A percentile compares a stretch with the other conserved stretches of the same genome.
Evolutionary conservation across 768 basidiomycete species (phyloP).

Genomic region (Lactarius evosmus): DNA sequence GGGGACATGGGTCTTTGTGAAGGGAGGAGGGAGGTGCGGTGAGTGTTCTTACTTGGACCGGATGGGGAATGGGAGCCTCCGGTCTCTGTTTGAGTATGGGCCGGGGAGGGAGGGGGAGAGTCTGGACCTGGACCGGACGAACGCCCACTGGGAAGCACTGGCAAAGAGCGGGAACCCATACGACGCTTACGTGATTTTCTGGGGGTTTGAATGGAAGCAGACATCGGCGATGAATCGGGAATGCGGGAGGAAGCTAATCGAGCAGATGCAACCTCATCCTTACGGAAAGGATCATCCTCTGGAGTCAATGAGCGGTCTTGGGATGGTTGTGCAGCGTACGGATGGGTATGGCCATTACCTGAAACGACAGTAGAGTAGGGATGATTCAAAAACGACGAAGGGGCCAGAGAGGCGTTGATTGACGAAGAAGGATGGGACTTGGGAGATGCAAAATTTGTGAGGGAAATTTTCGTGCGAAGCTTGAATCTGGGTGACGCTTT

Average conservation of each 20-base stretch:
- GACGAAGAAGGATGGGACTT: slow-evolving; percentile 11
- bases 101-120: slow-evolving; percentile 5
- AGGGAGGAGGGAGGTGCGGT: background rate
- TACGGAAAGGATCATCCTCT: slow-evolving; percentile 28
- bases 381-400: slow-evolving; percentile 14
- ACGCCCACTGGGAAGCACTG: slow-evolving; percentile 15
- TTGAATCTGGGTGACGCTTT: slow-evolving; percentile 7
- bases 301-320: slow-evolving; percentile 23
- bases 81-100: background rate
- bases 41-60: background rate
- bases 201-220: slow-evolving; percentile 3
- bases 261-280: slow-evolving; percentile 11
- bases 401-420: slow-evolving; percentile 4
- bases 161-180: slow-evolving; percentile 7
- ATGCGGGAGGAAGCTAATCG: background rate
- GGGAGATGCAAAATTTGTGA: slow-evolving; percentile 7
- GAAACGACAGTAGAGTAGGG: slow-evolving; percentile 4
- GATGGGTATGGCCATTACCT: background rate
- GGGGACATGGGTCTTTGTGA: slow-evolving; percentile 9
- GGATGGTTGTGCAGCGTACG: background rate
- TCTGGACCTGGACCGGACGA: slow-evolving; percentile 17
- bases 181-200: slow-evolving; percentile 1
- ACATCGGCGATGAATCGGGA: background rate
- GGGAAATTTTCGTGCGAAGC: slow-evolving; percentile 20
- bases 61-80: background rate